A percentile compares a stretch with the other conserved stretches of the same genome.
These are phyloP conservation scores for Aspergillus caelatus DNA, from an alignment of 2,329 filamentous ascomycete genomes.

Conservation along the genomic window DNA sequence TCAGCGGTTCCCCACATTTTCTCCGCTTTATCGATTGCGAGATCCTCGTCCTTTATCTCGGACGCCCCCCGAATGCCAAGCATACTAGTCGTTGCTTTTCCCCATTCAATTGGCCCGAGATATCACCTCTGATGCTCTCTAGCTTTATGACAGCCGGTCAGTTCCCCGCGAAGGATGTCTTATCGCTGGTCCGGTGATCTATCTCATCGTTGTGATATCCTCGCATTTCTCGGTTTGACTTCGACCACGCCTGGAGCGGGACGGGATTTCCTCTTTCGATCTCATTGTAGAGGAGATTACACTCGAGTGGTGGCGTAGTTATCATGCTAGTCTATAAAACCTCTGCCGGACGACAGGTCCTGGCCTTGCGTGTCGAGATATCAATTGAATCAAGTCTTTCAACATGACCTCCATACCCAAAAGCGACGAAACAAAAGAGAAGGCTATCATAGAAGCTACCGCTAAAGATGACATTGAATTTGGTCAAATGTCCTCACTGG, in stretches of 20 bases:
- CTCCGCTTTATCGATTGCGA: background rate
- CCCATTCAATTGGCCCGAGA: background rate
- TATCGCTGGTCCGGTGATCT: conserved; percentile 1
- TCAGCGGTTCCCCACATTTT: background rate
- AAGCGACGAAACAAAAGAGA: background rate
- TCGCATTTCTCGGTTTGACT: background rate
- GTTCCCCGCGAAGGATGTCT: background rate
- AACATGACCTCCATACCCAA: background rate
- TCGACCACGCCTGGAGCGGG: background rate
- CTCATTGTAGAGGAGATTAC: background rate
- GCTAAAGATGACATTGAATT: conserved; percentile 21
- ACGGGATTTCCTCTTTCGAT: background rate
- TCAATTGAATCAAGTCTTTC: background rate
- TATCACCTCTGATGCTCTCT: background rate
- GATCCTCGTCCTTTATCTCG: background rate
- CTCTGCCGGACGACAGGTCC: background rate
- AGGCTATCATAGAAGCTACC: background rate
- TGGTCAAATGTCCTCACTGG: conserved; percentile 41
- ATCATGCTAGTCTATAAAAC: background rate
- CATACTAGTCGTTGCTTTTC: background rate
- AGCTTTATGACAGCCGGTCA: background rate
- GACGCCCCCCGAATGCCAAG: conserved; percentile 3
- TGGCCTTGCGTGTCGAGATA: background rate
- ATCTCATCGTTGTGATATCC: background rate
- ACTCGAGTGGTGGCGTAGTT: background rate